Evolutionary conservation across 2,329 filamentous ascomycete species (phyloP), one percentile per base, ranked within the genome.

Genomic region (Cladosporium halotolerans): DNA sequence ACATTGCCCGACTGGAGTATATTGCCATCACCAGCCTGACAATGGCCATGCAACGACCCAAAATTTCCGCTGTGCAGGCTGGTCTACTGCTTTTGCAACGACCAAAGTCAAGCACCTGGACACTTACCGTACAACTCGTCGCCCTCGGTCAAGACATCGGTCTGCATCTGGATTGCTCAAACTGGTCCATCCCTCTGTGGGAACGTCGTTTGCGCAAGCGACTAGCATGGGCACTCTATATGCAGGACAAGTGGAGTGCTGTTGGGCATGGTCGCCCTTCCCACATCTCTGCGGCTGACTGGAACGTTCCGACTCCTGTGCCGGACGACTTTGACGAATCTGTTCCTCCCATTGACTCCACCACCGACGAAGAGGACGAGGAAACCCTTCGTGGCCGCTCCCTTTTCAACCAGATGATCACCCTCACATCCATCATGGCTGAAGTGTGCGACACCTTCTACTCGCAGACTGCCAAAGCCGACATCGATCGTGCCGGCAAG

Each of bases 161-260:
- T 44, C 75, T 96, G 38, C 90, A 96, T 68, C 82, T 95, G 39
- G 89, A 96, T 70, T 95, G 89, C 72, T 82, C 85, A 4, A 77
- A 78, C 49, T 96, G 91, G 91, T 88, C 88, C 57, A 92, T 96
- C 51, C 88, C 90, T 28, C 78, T 79, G 0, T 96, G 90, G 89
- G 90, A 96, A 69, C 86, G 87, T 61, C 87, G 89, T 0, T 70
- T 96, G 55, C 80, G 91, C 56, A 93, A 92, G 68, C 82, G 91
- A 45, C 79, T 96, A 40, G 89, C 89, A 1, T 96, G 91, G 90
- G 90, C 88, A 2, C 71, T 95, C 47, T 95, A 93, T 68, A 92
- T 95, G 85, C 89, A 96, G 71, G 91, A 96, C 70, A 95, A 88
- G 69, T 95, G 90, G 90, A 88, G 87, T 13, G 85, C 89, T 2